phyloP scores from a whole-genome alignment of 805 yeast genomes.

The Cyberlindnera mycetangii region DNA sequence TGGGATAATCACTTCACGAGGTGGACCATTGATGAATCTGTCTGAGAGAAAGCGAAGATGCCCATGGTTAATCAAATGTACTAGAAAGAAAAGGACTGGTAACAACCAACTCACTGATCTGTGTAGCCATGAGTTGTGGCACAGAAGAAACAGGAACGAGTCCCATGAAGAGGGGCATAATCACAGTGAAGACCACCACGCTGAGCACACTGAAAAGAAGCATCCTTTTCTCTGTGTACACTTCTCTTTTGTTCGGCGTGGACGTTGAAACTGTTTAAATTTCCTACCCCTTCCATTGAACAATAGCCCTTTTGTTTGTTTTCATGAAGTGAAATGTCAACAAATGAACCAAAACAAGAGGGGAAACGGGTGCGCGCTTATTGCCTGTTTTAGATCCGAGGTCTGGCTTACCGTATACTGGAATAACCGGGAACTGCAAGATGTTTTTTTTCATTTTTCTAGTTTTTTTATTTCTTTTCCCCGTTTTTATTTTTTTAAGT shows the following conservation, averaged over 20 bases:
- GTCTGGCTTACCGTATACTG: not conserved
- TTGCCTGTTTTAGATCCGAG: not conserved
- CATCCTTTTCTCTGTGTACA: too few relatives aligned
- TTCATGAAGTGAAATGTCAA: slow-evolving; percentile 2
- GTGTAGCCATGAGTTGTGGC: slow-evolving; percentile 7
- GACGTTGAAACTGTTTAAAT: too few relatives aligned
- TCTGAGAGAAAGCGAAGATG: slow-evolving; percentile 3
- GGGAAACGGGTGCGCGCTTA: not conserved
- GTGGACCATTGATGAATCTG: slow-evolving; percentile 6
- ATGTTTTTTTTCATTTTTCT: too few relatives aligned
- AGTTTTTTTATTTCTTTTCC: too few relatives aligned
- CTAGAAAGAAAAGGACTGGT: not conserved
- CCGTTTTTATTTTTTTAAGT: too few relatives aligned
- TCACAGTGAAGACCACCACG: slow-evolving; percentile 1
- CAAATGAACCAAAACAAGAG: not conserved
- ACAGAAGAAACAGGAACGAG: not conserved
- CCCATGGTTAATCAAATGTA: too few relatives aligned
- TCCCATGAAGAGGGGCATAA: slow-evolving; percentile 13
- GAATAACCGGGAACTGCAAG: too few relatives aligned
- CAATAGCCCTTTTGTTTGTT: not conserved
- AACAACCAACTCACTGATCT: slow-evolving; percentile 5
- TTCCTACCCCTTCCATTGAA: too few relatives aligned
- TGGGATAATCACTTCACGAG: not conserved
- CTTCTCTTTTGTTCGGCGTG: too few relatives aligned
- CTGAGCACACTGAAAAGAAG: slow-evolving; percentile 3